Evolutionary conservation across 345 rosid species (phyloP), one percentile per base, ranked within the genome.

Genomic region (Cardamine occulta): DNA sequence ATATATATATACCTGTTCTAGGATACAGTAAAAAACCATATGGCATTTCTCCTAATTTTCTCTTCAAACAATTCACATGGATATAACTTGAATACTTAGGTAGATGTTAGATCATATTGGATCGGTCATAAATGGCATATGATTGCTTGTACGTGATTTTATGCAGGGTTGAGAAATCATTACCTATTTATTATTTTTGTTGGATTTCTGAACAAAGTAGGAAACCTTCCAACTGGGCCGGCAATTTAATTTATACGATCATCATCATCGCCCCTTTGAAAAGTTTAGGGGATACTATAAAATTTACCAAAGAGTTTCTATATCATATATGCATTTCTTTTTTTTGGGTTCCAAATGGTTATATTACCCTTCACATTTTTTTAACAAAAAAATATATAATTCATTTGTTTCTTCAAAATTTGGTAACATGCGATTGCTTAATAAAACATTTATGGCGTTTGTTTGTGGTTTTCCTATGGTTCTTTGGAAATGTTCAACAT

Each of bases 131-230:
- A 78, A 72, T 78, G 73, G 56, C 77, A 72, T 65, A 78, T 78
- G 73, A 78, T 78, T 72, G 81, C 81, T 72, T 71, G 81, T 66
- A 66, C 81, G 69, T 72, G 73, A 65, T 66, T 64, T 65, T 48
- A 23, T 65, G 11, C 12, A 78, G 28, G 56, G 26, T 66, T 78
- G 63, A 66, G 32, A 66, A 47, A 78, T 72, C 77, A 72, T 78
- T 31, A 44, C 81, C 23, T 29, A 62, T 32, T 76, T 55, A 26
- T 63, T 48, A 45, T 35, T 72, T 49, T 72, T 28, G 29, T 65
- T 64, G 61, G 72, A 58, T 77, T 55, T 64, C 67, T 57, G 73
- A 66, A 65, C 56, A 44, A 66, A 72, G 57, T 67, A 66, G 37
- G 75, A 71, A 64, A 77, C 76, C 76, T 71, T 49, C 64, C 61